Evolutionary conservation across 768 basidiomycete species (phyloP).

Genomic region (Lactarius vividus): DNA sequence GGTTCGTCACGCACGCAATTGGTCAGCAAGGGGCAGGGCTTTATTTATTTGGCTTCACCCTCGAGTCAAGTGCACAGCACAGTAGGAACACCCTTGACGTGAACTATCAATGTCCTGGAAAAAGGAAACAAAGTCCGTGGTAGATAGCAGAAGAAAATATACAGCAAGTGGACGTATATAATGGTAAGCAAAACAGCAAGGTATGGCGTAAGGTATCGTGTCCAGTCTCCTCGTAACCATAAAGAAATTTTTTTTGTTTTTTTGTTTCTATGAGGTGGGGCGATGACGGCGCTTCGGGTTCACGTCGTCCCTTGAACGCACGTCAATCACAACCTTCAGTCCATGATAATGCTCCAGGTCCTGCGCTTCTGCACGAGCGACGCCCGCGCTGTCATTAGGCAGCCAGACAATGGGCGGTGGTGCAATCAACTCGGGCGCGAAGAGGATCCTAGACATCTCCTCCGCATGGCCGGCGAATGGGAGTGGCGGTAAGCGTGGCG

Average conservation of each 20-base stretch:
- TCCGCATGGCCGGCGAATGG: constrained; percentile 74
- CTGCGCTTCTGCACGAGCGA: constrained; percentile 69
- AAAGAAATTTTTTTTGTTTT: not conserved
- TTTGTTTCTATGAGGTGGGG: constrained; percentile 11
- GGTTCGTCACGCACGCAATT: not conserved
- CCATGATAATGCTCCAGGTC: constrained; percentile 76
- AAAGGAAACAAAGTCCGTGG: not conserved
- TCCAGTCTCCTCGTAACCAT: not conserved
- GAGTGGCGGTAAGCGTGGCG: constrained; percentile 65
- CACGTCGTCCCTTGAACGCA: constrained; percentile 53
- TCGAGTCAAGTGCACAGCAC: too few species aligned
- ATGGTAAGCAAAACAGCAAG: constrained; percentile 11
- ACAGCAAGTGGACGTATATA: constrained; percentile 6
- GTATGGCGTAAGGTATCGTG: constrained; percentile 21
- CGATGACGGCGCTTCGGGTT: constrained; percentile 36
- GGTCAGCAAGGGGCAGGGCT: not conserved
- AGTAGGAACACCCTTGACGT: not conserved
- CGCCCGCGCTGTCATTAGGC: constrained; percentile 73
- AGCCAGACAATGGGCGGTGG: constrained; percentile 81
- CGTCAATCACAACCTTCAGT: constrained; percentile 67
- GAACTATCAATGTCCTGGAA: not conserved
- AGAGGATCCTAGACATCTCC: constrained; percentile 74
- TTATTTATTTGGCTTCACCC: not conserved
- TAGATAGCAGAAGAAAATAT: not conserved
- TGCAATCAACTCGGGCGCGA: constrained; percentile 78